Evolutionary conservation across 1,284 basidiomycete genomes (phyloP), one percentile per base, ranked within the genome.

Genomic region (Fomitopsis pinicola): DNA sequence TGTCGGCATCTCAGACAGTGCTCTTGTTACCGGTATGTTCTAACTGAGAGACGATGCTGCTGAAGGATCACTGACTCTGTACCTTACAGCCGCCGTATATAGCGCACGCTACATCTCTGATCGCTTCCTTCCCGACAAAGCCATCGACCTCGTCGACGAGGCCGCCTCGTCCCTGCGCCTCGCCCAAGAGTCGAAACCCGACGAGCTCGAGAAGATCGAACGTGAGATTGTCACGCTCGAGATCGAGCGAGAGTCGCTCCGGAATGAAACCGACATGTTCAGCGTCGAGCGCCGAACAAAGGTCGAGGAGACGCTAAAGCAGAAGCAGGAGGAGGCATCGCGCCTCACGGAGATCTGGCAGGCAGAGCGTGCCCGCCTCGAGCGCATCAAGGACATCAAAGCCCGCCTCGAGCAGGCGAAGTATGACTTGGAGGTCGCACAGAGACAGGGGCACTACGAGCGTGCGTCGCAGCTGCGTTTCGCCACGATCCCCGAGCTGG

Each of bases 91-190:
- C n/a, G 91, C 92, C 1, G 86, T 94, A 3, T 94, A 94, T 66
- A 79, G 85, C 2, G 85, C 91, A 46, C 84, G 93, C 8, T 96
- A 95, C 72, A 87, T 97, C 65, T 87, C 92, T 0, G 92, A 95
- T 71, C 84, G 94, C 1, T 94, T 85, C 73, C 80, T 96, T 1
- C 95, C 95, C 0, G 95, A 97, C 78, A 95, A 95, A 73, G 91
- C 92, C 5, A 94, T 95, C 60, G 92, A 94, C 73, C 82, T 97
- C 2, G 85, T 97, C 2, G 95, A 97, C 73, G 95, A 97, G 74
- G 94, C 94, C 1, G 91, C 92, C 6, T 92, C 91, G 6, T 80
- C 93, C 0, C 79, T 97, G n/a, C 86, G 95, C 1, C 84, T 98
- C 4, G 90, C 94, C 1, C 95, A 96, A 69, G 96, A 97, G 72